Percentiles rank a stretch among this genome's conserved stretches.
phyloP scores from a whole-genome alignment of 345 rosid species.

The Eucalyptus globulus region DNA sequence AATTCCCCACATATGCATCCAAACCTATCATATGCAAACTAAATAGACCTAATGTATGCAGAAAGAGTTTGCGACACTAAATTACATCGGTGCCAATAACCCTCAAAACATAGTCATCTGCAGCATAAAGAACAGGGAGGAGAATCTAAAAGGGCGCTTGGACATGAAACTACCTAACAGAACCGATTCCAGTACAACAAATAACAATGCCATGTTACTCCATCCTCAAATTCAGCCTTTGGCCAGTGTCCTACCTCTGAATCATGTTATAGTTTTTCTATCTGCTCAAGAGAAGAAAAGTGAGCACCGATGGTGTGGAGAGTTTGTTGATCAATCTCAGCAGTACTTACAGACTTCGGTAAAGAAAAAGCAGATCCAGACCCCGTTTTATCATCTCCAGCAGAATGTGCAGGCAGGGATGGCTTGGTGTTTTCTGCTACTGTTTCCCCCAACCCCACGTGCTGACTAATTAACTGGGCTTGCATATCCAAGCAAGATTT shows the following conservation, averaged over 20 bases:
- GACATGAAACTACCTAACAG: background rate
- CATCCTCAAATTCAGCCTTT: background rate
- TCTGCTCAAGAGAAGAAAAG: conserved; percentile 37
- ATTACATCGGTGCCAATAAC: background rate
- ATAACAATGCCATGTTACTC: background rate
- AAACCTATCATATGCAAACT: background rate
- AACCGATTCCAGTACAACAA: background rate
- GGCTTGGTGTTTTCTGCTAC: conserved; percentile 2
- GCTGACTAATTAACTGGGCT: conserved; percentile 22
- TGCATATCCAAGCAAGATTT: conserved; percentile 58
- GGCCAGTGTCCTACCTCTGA: background rate
- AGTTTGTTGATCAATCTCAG: conserved; percentile 50
- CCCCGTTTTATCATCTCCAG: conserved; percentile 1
- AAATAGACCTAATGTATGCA: background rate
- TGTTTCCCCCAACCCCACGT: background rate
- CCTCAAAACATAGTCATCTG: background rate
- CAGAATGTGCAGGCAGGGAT: conserved; percentile 6
- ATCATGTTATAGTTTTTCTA: conserved; percentile 17
- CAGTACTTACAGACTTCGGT: conserved; percentile 21
- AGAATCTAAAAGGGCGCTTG: background rate
- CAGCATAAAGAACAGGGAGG: background rate
- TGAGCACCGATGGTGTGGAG: conserved; percentile 25
- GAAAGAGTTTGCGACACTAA: background rate
- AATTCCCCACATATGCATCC: background rate
- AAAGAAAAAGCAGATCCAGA: conserved; percentile 5